A percentile compares a stretch with the other conserved stretches of the same genome.
Evolutionary conservation across 441 rosid species (phyloP).

Genomic region (Metrosideros polymorpha): DNA sequence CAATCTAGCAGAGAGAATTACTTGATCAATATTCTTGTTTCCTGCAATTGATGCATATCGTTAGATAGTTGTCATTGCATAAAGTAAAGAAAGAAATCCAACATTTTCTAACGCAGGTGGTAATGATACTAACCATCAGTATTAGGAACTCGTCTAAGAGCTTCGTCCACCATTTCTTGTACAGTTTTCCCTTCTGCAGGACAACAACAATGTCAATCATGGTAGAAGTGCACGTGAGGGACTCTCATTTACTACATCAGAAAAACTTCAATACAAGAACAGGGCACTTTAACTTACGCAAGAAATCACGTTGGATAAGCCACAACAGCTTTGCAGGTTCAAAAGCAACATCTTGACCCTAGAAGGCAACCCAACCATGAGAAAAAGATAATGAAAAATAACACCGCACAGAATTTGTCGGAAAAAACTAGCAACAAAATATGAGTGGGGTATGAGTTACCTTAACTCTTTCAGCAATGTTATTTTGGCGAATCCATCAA

Average conservation of each 20-base stretch:
- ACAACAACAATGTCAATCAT: conserved; percentile 13
- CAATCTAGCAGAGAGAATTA: conserved; percentile 21
- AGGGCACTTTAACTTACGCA: conserved; percentile 47
- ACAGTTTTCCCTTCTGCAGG: conserved; percentile 90
- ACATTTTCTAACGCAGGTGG: not conserved
- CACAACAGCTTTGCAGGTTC: conserved; percentile 94
- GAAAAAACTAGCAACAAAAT: conserved; percentile 7
- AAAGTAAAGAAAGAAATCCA: conserved; percentile 6
- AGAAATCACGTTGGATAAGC: conserved; percentile 99
- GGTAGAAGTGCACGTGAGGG: not conserved
- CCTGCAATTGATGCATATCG: conserved; percentile 47
- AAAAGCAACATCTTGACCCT: conserved; percentile 98
- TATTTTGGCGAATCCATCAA: conserved; percentile 21
- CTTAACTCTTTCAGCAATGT: conserved; percentile 72
- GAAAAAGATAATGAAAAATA: conserved; percentile 8
- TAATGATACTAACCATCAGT: conserved; percentile 52
- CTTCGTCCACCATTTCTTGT: conserved; percentile 94
- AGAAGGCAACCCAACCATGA: conserved; percentile 17
- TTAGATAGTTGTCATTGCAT: conserved; percentile 11
- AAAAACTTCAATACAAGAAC: not conserved
- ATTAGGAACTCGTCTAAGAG: conserved; percentile 85
- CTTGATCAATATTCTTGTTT: conserved; percentile 85
- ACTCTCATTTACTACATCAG: not conserved
- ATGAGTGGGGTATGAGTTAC: conserved; percentile 31
- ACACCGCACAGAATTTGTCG: not conserved